Base-by-base conservation (phyloP, 371 early-diverging fungal genomes). In the Rozella allomycis region DNA sequence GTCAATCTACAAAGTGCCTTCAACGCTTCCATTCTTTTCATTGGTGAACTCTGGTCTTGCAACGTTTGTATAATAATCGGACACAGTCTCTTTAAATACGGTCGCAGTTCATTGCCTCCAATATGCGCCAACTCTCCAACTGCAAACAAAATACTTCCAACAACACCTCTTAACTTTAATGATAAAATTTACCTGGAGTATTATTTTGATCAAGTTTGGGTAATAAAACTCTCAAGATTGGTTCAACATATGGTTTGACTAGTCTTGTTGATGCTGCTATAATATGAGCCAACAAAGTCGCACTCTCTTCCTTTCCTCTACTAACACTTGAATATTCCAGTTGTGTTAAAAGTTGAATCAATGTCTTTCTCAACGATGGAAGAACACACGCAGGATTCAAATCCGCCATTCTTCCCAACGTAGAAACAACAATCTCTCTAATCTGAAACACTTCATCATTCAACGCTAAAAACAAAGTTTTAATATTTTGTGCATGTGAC, bases 381-480 rank as follows among this genome's bases (percentile, higher is more conserved):
- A 87, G 71, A 5, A 87, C 78, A 42, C 83, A 83, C 0, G 87
- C 87, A 2, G 91, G 90, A 42, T 90, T 90, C 37, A 70, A 72
- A 1, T 67, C 51, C 1, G 82, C 68, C 18, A 93, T 52, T 17
- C 91, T 63, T 6, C 90, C 88, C 31, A 93, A 76, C 28, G 83
- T 75, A 1, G 63, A 49, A 16, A 90, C 75, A 3, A 81, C 78
- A 3, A 73, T 59, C 42, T 82, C 73, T 8, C 86, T 70, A 34
- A 84, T 78, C n/a, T 67, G 66, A 54, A 85, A 88, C 2, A 72
- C 66, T 43, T 88, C 88, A 39, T 94, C 94, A 34, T 86, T 87
- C 23, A 86, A 41, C 0, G 88, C 82, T 33, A 90, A 67, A 45
- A 86, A 78, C 13, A 90, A 41, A 4, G 80, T 68, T 7, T 79